Evolutionary conservation across 2,329 filamentous ascomycete species (phyloP).

Genomic region (Blastomyces parvus): DNA sequence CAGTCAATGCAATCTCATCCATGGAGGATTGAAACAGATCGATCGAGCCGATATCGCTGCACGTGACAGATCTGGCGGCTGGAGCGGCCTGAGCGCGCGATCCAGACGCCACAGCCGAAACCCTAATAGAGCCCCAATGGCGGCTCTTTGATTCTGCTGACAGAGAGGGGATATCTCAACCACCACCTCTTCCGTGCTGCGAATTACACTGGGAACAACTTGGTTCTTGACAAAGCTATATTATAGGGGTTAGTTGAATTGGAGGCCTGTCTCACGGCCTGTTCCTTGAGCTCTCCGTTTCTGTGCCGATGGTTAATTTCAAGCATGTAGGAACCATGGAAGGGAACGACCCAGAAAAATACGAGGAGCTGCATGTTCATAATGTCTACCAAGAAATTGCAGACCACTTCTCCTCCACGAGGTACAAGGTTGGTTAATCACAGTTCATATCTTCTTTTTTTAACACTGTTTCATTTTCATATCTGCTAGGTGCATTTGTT

Average conservation of each 20-base stretch:
- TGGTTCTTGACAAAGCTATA: not conserved
- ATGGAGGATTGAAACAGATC: too few relatives aligned
- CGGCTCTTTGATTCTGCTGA: not conserved
- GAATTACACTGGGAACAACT: not conserved
- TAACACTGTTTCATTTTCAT: not conserved
- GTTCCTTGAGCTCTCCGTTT: not conserved
- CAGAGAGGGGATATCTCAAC: not conserved
- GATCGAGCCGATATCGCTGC: not conserved
- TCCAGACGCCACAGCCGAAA: slow-evolving; percentile 10
- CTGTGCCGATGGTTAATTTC: not conserved
- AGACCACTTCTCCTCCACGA: slow-evolving; percentile 40
- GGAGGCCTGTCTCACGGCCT: not conserved
- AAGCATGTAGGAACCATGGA: slow-evolving; percentile 2
- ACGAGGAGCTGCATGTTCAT: slow-evolving; percentile 84
- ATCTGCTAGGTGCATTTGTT: slow-evolving; percentile 1
- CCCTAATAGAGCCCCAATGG: not conserved
- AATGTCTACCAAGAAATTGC: slow-evolving; percentile 62
- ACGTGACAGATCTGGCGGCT: slow-evolving; percentile 1
- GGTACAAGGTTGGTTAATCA: slow-evolving; percentile 49
- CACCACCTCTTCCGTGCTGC: not conserved
- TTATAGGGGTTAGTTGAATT: not conserved
- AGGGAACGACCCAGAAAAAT: slow-evolving; percentile 32
- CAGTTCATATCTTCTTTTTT: not conserved
- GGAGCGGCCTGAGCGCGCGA: slow-evolving; percentile 2
- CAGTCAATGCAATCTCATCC: not conserved